Percentiles rank a stretch among this genome's conserved stretches.
Evolutionary conservation across 169 alveolate genomes (phyloP).

Genomic region (Amoebophrya sp.): DNA sequence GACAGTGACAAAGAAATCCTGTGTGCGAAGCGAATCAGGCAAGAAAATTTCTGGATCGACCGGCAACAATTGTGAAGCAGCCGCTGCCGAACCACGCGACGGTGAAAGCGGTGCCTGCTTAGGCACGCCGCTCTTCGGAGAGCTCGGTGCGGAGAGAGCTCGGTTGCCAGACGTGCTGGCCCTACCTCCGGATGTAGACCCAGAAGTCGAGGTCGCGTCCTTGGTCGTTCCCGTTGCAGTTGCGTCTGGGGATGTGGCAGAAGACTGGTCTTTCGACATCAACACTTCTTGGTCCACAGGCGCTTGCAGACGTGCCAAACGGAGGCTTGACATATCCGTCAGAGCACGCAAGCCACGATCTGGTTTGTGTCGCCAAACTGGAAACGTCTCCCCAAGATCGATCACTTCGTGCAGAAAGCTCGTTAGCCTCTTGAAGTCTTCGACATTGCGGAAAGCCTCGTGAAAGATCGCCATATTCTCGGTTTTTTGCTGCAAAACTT

Average conservation of each 20-base stretch:
- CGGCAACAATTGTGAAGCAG: neutral
- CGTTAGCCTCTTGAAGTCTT: neutral
- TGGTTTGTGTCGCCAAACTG: neutral
- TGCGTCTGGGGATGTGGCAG: neutral
- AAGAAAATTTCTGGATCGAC: neutral
- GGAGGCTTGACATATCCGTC: neutral
- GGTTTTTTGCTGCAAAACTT: neutral
- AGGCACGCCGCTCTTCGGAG: neutral
- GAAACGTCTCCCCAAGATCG: conserved; percentile 16
- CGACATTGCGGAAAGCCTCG: neutral
- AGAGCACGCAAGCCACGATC: neutral
- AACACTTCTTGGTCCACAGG: too few species aligned
- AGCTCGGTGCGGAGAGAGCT: neutral
- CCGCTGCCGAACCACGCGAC: too few species aligned
- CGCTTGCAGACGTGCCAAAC: neutral
- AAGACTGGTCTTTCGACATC: neutral
- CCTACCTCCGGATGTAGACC: neutral
- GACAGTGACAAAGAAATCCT: neutral
- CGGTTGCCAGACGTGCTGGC: neutral
- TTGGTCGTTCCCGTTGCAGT: neutral
- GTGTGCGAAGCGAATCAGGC: neutral
- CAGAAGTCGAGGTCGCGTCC: neutral
- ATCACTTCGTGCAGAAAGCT: neutral
- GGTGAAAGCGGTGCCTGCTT: too few species aligned
- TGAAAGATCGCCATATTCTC: neutral